phyloP scores from a whole-genome alignment of 83 land plant genomes.

The Thuja plicata region DNA sequence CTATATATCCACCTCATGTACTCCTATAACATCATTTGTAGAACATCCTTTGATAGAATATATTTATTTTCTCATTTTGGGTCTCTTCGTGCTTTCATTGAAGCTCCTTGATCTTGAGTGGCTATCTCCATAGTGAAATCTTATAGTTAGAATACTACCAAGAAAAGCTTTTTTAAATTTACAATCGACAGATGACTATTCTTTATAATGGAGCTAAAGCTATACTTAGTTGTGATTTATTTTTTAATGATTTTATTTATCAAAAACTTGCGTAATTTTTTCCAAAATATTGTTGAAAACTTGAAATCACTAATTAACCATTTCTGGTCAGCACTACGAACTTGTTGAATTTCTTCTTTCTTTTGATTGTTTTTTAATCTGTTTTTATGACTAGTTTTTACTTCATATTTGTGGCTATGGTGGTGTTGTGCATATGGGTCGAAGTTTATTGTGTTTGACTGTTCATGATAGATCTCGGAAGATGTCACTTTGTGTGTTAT shows the following conservation, averaged over 20 bases:
- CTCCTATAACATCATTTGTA: no score
- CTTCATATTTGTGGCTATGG: neutral
- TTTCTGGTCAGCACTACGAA: no score
- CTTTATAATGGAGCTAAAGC: neutral
- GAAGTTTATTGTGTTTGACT: neutral
- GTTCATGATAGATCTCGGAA: neutral
- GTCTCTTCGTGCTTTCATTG: no score
- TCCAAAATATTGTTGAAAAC: neutral
- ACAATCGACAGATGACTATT: neutral
- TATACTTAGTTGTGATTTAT: neutral
- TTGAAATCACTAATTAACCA: neutral
- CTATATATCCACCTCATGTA: no score
- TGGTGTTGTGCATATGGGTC: neutral
- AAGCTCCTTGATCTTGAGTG: no score
- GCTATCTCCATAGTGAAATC: no score
- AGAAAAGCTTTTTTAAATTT: neutral
- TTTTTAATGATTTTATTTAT: neutral
- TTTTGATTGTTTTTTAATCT: neutral
- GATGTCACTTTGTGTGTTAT: neutral
- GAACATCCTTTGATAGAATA: no score
- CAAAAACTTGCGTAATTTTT: neutral
- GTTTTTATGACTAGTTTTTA: neutral
- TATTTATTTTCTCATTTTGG: no score
- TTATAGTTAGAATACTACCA: neutral
- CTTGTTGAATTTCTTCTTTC: neutral